Base-by-base conservation (phyloP, 2,329 filamentous ascomycete genomes). In the Penicillium sp. region DNA sequence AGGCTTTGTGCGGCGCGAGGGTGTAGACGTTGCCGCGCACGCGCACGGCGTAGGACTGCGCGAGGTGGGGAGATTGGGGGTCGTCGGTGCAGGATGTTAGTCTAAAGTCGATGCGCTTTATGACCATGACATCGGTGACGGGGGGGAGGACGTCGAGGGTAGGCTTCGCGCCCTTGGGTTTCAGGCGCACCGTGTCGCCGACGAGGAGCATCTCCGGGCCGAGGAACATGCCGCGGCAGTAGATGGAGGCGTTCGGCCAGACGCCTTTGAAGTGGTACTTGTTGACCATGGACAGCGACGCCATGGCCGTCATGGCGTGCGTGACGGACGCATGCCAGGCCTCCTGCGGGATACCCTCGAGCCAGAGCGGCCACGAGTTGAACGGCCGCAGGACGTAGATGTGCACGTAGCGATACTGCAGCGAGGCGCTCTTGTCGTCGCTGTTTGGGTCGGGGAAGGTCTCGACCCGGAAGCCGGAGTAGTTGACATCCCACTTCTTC, bases 401-500 rank as follows among this genome's bases (percentile, higher is more conserved):
- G 0, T 77, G 76, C 2, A 86, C 72, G 60, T 84, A 85, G 57
- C 74, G 79, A 62, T 82, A 79, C 56, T 81, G 79, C 55, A 79
- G 76, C 0, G 80, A 82, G 2, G 76, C 69, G 5, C 72, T 71
- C 63, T 85, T 86, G 61, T 81, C 73, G 0, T 68, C 60, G 16
- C 73, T 71, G 60, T 81, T 78, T 0, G 80, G 78, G 58, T 82
- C 69, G 0, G 83, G 77, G 12, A 84, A 67, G 0, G 80, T 81
- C 61, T 86, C 83, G 1, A 86, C 72, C 0, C 83, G 78, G 56
- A 83, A 81, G 0, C 83, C 82, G 24, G 78, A 78, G 57, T 77
- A 77, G 54, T 77, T 80, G 12, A 83, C 66, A 12, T 69, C 74
- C 33, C 64, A 71, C 35, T 69, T 62, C 47, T 79, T 77, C 0